Percentiles rank a stretch among this genome's conserved stretches.
Evolutionary conservation across 441 rosid genomes (phyloP).

Genomic region (Daphne laureola): DNA sequence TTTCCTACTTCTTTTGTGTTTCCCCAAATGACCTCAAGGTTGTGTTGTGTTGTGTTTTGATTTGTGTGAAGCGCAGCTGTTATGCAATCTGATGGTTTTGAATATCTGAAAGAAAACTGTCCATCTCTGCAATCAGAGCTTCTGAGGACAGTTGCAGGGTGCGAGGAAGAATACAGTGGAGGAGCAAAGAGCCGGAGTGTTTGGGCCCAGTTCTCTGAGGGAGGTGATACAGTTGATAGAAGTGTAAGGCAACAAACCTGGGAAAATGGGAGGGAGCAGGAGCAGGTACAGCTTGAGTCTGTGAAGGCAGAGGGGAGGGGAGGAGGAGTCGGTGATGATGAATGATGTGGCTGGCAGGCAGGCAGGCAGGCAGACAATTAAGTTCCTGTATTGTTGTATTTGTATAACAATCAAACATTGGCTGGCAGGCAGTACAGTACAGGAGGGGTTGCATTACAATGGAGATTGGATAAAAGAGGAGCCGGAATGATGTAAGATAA

Average conservation of each 20-base stretch:
- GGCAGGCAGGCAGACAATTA: too few species aligned
- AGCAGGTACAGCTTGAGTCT: conserved; percentile 61
- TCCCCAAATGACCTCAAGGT: background rate
- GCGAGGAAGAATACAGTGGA: conserved; percentile 44
- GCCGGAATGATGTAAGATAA: too few species aligned
- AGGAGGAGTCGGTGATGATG: conserved; percentile 58
- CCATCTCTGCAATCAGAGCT: conserved; percentile 48
- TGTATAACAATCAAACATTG: too few species aligned
- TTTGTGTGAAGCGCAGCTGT: conserved; percentile 33
- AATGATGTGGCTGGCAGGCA: conserved; percentile 18
- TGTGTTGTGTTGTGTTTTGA: conserved; percentile 1
- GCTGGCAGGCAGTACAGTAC: too few species aligned
- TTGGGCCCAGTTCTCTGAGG: conserved; percentile 59
- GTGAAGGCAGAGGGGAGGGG: conserved; percentile 33
- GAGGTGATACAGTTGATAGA: conserved; percentile 46
- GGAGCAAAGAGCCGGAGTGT: conserved; percentile 52
- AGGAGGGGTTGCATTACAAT: too few species aligned
- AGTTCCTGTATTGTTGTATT: too few species aligned
- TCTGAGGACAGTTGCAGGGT: conserved; percentile 49
- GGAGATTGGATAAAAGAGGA: too few species aligned
- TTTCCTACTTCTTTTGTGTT: background rate
- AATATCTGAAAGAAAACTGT: conserved; percentile 42
- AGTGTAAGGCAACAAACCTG: conserved; percentile 48
- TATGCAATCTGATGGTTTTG: conserved; percentile 50
- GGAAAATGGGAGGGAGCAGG: conserved; percentile 67